Percentiles rank a stretch among this genome's conserved stretches.
Evolutionary conservation across 257 asterid species (phyloP).

Genomic region (Lantana camara): DNA sequence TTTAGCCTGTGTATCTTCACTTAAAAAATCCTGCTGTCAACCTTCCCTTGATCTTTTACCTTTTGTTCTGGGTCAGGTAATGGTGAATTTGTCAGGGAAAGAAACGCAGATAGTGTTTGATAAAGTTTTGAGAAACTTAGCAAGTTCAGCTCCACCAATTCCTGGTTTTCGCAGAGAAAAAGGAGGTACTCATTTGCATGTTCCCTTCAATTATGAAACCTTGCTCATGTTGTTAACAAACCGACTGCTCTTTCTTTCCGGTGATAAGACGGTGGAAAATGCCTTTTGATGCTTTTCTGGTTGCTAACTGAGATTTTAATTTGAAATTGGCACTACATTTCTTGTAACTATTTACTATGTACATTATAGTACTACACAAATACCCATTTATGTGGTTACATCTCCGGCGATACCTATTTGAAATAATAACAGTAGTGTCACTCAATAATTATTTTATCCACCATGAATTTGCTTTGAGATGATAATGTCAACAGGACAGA

Average conservation of each 20-base stretch:
- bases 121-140: constrained; percentile 62
- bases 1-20: constrained; percentile 4
- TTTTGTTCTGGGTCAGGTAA: constrained; percentile 47
- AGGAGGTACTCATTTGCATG: constrained; percentile 57
- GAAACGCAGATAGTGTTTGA: constrained; percentile 68
- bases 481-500: constrained; percentile 2
- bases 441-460: constrained; percentile 2
- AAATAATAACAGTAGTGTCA: constrained; percentile 11
- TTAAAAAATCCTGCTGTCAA: constrained; percentile 11
- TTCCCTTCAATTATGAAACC: constrained; percentile 5
- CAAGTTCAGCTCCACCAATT: constrained; percentile 79
- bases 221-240: constrained; percentile 6
- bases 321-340: constrained; percentile 18
- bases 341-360: background rate
- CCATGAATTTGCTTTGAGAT: background rate
- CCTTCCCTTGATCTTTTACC: constrained; percentile 2
- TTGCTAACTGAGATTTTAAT: background rate
- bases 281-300: constrained; percentile 8
- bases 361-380: background rate
- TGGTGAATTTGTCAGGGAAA: constrained; percentile 75
- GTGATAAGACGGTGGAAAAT: background rate
- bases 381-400: too few relatives aligned
- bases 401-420: background rate
- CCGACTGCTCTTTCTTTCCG: constrained; percentile 10
- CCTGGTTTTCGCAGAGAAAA: constrained; percentile 84